Conservation (phyloP, 768 basidiomycete genomes). For the Ramaria rubella region DNA sequence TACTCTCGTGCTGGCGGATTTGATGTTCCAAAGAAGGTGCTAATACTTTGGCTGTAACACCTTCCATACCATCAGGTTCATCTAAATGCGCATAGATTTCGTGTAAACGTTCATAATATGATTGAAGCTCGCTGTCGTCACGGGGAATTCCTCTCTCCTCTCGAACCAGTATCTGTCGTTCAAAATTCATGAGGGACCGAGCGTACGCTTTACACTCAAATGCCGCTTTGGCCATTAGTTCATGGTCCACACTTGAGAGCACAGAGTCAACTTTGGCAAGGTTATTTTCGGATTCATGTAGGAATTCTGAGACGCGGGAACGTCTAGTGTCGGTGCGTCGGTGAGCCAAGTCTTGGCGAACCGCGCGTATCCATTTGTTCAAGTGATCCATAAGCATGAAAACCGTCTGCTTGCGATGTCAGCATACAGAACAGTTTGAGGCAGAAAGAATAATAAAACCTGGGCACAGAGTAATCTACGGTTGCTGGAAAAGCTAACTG, state of each 20-base stretch:
- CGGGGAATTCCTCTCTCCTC: slow-evolving; percentile 31
- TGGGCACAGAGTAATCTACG: slow-evolving; percentile 92
- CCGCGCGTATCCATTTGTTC: slow-evolving; percentile 77
- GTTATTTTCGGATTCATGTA: slow-evolving; percentile 45
- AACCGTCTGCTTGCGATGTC: slow-evolving; percentile 53
- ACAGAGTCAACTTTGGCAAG: slow-evolving; percentile 72
- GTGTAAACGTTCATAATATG: slow-evolving; percentile 84
- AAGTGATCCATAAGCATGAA: slow-evolving; percentile 95
- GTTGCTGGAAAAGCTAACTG: slow-evolving; percentile 56
- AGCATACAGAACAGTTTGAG: neutral
- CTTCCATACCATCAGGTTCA: slow-evolving; percentile 99
- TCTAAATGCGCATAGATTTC: slow-evolving; percentile 95
- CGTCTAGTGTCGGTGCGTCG: slow-evolving; percentile 49
- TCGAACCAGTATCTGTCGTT: slow-evolving; percentile 65
- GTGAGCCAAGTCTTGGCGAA: slow-evolving; percentile 55
- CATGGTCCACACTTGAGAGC: slow-evolving; percentile 75
- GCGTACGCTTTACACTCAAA: slow-evolving; percentile 93
- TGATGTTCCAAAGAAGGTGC: slow-evolving; percentile 91
- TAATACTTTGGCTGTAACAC: slow-evolving; percentile 81
- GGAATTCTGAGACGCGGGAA: slow-evolving; percentile 32
- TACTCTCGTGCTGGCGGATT: slow-evolving; percentile 96
- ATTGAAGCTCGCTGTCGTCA: slow-evolving; percentile 45
- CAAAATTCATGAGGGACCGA: slow-evolving; percentile 90
- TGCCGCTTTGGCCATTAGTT: slow-evolving; percentile 89
- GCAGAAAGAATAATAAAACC: slow-evolving; percentile 35